phyloP scores from a whole-genome alignment of 2,329 filamentous ascomycete species.

The Cladosporium colombiae region DNA sequence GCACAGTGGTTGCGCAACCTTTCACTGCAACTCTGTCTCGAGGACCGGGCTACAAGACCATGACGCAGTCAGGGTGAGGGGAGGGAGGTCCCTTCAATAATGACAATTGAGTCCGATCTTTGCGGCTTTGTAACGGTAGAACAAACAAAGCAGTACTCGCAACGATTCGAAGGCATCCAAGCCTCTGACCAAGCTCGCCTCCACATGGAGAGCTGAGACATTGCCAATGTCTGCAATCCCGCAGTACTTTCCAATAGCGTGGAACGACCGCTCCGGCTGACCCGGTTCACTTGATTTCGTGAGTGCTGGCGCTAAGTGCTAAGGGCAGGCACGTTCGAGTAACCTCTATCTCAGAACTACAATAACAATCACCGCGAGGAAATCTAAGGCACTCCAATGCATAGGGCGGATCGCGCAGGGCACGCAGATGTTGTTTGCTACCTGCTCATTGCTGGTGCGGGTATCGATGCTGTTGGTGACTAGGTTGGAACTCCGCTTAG shows the following conservation, averaged over 20 bases:
- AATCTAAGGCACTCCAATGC: not conserved
- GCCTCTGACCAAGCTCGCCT: not conserved
- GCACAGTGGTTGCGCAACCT: too few relatives aligned
- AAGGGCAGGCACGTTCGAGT: not conserved
- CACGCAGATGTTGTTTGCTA: not conserved
- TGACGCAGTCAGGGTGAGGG: not conserved
- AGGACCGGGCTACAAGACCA: not conserved
- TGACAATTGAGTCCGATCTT: not conserved
- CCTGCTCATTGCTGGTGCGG: not conserved
- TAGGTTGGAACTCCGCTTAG: not conserved
- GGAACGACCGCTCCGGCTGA: not conserved
- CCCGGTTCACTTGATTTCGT: not conserved
- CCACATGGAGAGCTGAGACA: not conserved
- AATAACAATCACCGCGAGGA: not conserved
- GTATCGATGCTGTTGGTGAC: not conserved
- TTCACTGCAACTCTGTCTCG: too few relatives aligned
- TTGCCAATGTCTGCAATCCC: not conserved
- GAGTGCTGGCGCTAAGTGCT: not conserved
- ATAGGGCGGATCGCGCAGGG: not conserved
- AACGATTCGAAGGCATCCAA: not conserved
- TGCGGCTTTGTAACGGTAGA: not conserved
- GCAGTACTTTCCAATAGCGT: not conserved
- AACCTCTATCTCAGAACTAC: not conserved
- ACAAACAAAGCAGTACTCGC: not conserved
- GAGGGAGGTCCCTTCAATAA: not conserved